phyloP scores from a whole-genome alignment of 495 filamentous ascomycete genomes.

The Glonium stellatum region DNA sequence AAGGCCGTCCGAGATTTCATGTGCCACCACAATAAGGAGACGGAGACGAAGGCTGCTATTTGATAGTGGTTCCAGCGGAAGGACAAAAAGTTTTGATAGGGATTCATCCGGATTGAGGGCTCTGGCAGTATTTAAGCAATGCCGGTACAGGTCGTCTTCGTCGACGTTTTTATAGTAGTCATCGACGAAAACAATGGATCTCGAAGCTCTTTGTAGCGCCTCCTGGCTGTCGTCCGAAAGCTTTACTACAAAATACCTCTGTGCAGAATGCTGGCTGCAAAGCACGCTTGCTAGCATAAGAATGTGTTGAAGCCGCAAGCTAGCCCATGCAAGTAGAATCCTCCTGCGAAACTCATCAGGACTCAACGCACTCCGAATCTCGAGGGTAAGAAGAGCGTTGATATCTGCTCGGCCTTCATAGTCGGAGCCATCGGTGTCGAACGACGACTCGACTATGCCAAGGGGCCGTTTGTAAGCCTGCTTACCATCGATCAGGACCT shows the following conservation, averaged over 20 bases:
- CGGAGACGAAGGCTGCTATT: constrained; percentile 24
- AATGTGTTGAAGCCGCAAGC: constrained; percentile 31
- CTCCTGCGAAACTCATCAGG: constrained; percentile 22
- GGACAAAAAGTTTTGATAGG: constrained; percentile 33
- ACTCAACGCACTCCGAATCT: constrained; percentile 14
- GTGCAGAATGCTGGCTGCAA: neutral
- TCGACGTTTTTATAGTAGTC: constrained; percentile 32
- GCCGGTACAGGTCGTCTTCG: constrained; percentile 28
- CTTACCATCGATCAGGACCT: constrained; percentile 4
- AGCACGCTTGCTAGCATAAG: constrained; percentile 28
- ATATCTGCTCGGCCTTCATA: constrained; percentile 26
- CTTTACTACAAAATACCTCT: constrained; percentile 27
- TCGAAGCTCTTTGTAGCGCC: constrained; percentile 12
- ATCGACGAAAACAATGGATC: constrained; percentile 29
- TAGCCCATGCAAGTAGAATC: constrained; percentile 34
- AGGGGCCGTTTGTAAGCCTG: constrained; percentile 13
- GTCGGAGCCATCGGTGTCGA: constrained; percentile 24
- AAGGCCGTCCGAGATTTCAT: constrained; percentile 34
- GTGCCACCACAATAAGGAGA: constrained; percentile 28
- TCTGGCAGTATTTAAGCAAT: constrained; percentile 31
- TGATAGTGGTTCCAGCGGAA: constrained; percentile 19
- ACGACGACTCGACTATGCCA: constrained; percentile 25
- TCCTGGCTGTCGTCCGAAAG: constrained; percentile 11
- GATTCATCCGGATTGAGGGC: constrained; percentile 28
- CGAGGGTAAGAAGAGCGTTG: constrained; percentile 19